A percentile compares a stretch with the other conserved stretches of the same genome.
Conservation (phyloP, 805 yeast genomes). For the Wickerhamiella alocasiicola region DNA sequence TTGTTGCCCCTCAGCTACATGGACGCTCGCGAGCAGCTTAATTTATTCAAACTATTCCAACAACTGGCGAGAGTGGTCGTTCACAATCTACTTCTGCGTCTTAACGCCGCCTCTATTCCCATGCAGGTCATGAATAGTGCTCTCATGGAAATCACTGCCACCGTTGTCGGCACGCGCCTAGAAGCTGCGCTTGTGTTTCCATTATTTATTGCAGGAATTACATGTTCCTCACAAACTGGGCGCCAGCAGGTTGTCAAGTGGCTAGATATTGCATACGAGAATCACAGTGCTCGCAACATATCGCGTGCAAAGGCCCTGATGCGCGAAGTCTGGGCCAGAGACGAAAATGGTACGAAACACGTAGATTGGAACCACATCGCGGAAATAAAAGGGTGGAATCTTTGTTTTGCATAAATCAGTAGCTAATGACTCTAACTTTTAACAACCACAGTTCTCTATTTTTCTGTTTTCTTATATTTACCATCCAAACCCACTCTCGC, state of each 20-base stretch:
- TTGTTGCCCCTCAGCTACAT: slow-evolving; percentile 30
- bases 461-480: neutral
- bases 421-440: neutral
- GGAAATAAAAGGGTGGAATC: slow-evolving; percentile 59
- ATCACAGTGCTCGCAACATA: slow-evolving; percentile 59
- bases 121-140: slow-evolving; percentile 39
- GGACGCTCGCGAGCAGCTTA: slow-evolving; percentile 53
- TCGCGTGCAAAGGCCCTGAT: slow-evolving; percentile 32
- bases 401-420: slow-evolving; percentile 41
- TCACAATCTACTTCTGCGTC: slow-evolving; percentile 47
- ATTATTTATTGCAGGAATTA: slow-evolving; percentile 63
- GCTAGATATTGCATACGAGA: slow-evolving; percentile 42
- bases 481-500: neutral
- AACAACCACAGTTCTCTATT: neutral
- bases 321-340: slow-evolving; percentile 34
- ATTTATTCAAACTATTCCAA: slow-evolving; percentile 61
- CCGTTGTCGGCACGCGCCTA: slow-evolving; percentile 39
- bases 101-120: slow-evolving; percentile 51
- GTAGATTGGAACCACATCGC: slow-evolving; percentile 66
- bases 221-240: slow-evolving; percentile 42
- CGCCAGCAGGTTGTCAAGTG: slow-evolving; percentile 40
- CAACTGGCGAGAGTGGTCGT: slow-evolving; percentile 55
- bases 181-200: slow-evolving; percentile 70
- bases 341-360: slow-evolving; percentile 40
- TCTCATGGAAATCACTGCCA: neutral